Evolutionary conservation across 2,329 filamentous ascomycete species (phyloP), one percentile per base, ranked within the genome.

Genomic region (Penicillium digitatum): DNA sequence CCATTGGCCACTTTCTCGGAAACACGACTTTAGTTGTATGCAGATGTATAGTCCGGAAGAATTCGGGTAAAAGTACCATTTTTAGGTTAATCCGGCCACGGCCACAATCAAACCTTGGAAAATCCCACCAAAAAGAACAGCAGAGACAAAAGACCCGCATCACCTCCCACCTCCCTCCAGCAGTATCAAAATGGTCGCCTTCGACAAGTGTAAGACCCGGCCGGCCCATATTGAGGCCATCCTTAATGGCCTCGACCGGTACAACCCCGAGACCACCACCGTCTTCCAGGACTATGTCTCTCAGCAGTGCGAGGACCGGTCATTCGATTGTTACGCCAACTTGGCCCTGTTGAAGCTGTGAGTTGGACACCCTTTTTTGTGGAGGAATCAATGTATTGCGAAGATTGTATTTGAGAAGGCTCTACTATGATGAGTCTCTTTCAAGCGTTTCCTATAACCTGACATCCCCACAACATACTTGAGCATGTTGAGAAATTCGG

Each of bases 361-460:
- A 87, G 73, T 72, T 42, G 39, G 52, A 56, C 52, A 51, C 53
- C 54, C 49, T 55, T 59, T 48, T 46, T 57, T 47, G 56, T 43
- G 54, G 5, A 12, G 14, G 3, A 50, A 42, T 14, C 3, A 34
- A 32, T 20, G 34, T n/a, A 22, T 43, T 18, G 31, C 27, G 9
- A 29, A 37, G 40, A 26, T 27, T 16, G 7, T 22, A 24, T 14
- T 31, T 44, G 34, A 44, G 48, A 52, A 52, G 31, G 26, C 59
- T 48, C 40, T 60, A 58, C 51, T 66, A 82, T 90, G 89, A 95
- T 92, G 89, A 90, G 82, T 75, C 79, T 81, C 75, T 67, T 72
- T 78, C 64, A 66, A 87, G 95, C 90, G 90, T 96, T 96, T 95
- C 89, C 90, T 96, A 95, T 96, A 96, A 95, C 84, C 90, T 89